Evolutionary conservation across 106 monocot genomes (phyloP), one percentile per base, ranked within the genome.

Genomic region (Dendrobium officinale): DNA sequence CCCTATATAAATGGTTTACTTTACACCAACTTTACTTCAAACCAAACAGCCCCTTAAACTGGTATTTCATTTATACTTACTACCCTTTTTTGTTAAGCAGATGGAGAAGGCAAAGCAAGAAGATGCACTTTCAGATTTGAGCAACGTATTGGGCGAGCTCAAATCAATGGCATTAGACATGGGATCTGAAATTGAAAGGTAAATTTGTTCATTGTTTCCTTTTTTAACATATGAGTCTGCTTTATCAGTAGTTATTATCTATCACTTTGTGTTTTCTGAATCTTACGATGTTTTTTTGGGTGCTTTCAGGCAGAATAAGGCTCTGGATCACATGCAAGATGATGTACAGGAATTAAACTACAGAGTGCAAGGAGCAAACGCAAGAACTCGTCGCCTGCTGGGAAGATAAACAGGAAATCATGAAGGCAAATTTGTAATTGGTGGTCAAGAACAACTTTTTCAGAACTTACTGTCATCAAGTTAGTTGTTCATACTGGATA

Each of bases 161-260:
- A 92, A 92, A 75, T 79, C 70, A 68, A 92, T 92, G 86, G 89
- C 91, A 58, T 49, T 87, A 40, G 89, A 92, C 83, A 92, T 92
- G 91, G 91, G 91, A 19, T 77, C 91, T 48, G 91, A 92, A 79
- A 81, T 92, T 29, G 89, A 87, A 27, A 89, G 85, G 91, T 92
- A 8, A 67, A 55, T 73, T 73, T 42, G 6, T 13, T 37, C 37
- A 0, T 70, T 70, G n/a, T 61, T n/a, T 61, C 15, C 16, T 4
- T 4, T 58, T 58, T 18, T 15, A 20, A 20, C 15, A n/a, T 58
- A n/a, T n/a, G 61, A 6, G n/a, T 3, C 61, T 61, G 51, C 51
- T 51, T 51, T 13, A 15, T 51, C 13, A 37, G 37, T 37, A 37
- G 37, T 37, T 2, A 49, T 1, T 10, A 10, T 15, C 13, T 51